Evolutionary conservation across 73 alveolate genomes (phyloP), one percentile per base, ranked within the genome.

Genomic region (Paramecium caudatum): DNA sequence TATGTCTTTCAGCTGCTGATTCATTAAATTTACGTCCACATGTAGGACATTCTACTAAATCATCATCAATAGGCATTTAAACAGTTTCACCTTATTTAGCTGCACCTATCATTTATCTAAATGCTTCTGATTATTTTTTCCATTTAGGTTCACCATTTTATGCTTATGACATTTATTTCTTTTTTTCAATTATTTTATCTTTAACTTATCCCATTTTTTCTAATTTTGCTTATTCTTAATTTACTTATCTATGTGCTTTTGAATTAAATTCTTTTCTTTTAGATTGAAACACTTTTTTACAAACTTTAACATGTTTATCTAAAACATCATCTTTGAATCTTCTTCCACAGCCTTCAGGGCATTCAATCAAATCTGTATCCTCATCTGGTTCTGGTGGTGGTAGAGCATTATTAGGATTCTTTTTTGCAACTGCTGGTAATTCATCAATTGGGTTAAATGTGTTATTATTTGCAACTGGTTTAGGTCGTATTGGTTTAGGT

Each of bases 21-120:
- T 95, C 98, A 78, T 92, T 94, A 43, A 95, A 95, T 46, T 82
- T 93, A 69, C 98, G 88, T 15, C 93, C 93, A 84, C 98, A 95
- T 19, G 65, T 61, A 23, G 93, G 93, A 43, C 93, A 86, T 63
- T 86, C 87, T 6, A 86, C 84, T 36, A 63, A 63, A 46, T 86
- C 93, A 63, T 86, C 88, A 23, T 43, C 69, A 47, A 36, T 43
- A 39, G 61, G 33, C 61, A 63, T 63, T 3, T 86, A 47, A 2
- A 25, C 93, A 86, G 82, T 50, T 74, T 80, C 80, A 17, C 49
- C 91, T n/a, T 36, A 23, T 61, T 82, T 93, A 13, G 93, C 91
- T 17, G 93, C 92, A 41, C 49, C 27, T 90, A 90, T 82, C 83
- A 84, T 82, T 61, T 80, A 16, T 82, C 95, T 48, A 46, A 82